Base-by-base conservation (phyloP, 805 yeast genomes). In the Candida silvatica region DNA sequence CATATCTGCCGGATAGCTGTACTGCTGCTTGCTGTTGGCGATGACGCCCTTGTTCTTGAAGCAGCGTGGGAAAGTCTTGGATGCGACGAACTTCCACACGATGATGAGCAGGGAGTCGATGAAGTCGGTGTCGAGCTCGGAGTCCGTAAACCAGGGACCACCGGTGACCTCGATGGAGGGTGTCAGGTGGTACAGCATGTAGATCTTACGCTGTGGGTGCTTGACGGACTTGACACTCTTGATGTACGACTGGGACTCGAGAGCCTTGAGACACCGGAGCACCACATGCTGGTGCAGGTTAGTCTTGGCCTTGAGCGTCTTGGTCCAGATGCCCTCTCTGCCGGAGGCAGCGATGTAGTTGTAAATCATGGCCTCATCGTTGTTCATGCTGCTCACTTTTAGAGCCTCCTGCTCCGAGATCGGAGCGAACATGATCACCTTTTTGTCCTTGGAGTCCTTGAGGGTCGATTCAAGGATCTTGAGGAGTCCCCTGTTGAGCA, bases 71-170 rank as follows among this genome's bases (percentile, higher is more conserved):
- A 67, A 82, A 1, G 95, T 74, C 46, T 71, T 74, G 22, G 77
- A 71, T 2, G 90, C 83, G 7, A 85, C 78, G 56, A 64, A 90
- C 45, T 92, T 68, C 95, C 97, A 92, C 6, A 88, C 77, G 29
- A 88, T 88, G 16, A 85, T 76, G 44, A 85, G 37, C 37, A 92
- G 61, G 32, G 86, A 76, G 45, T 85, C 90, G 39, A 92, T 88
- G 50, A 92, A 92, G 57, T 90, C 97, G 3, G 86, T 77, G 54
- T 92, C 98, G 38, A 92, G 67, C 58, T 92, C 97, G 24, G 88
- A 77, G 54, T 92, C 98, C 0, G 97, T 87, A 54, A 88, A 92
- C 98, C 98, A 92, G 4, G 97, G 97, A 4, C 98, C 98, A 44
- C 98, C 98, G 0, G 97, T 92, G 26, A 92, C 92, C 45, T 90